phyloP scores from a whole-genome alignment of 2,329 filamentous ascomycete species.

The Dactylellina drechsleri region DNA sequence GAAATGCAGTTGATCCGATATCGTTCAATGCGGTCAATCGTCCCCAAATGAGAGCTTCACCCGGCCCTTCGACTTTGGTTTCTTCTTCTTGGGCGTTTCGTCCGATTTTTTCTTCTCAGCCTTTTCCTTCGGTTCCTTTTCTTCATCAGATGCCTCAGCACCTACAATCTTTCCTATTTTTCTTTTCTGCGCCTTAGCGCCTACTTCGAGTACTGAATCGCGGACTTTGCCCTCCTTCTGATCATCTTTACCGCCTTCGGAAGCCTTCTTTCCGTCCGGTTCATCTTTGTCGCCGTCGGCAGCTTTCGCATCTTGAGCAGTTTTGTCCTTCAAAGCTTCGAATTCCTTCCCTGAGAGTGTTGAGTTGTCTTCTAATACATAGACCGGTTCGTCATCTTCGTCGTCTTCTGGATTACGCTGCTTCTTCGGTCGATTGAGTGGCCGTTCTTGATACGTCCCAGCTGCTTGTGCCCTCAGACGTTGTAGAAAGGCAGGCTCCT shows the following conservation, averaged over 20 bases:
- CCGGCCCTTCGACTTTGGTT: conserved; percentile 59
- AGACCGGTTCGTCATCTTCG: conserved; percentile 79
- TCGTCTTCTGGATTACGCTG: conserved; percentile 71
- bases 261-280: conserved; percentile 55
- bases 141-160: conserved; percentile 24
- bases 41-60: conserved; percentile 56
- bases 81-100: conserved; percentile 41
- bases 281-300: conserved; percentile 55
- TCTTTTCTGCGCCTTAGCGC: conserved; percentile 55
- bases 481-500: conserved; percentile 57
- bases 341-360: conserved; percentile 68
- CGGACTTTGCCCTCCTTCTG: conserved; percentile 55
- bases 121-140: conserved; percentile 6
- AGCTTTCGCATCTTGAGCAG: conserved; percentile 58
- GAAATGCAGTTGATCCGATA: background rate
- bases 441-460: conserved; percentile 66
- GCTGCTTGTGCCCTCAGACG: conserved; percentile 57
- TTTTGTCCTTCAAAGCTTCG: conserved; percentile 61
- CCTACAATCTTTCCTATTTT: conserved; percentile 55
- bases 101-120: conserved; percentile 27
- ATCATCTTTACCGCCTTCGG: conserved; percentile 57
- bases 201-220: conserved; percentile 55
- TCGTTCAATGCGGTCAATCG: conserved; percentile 33
- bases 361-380: conserved; percentile 77
- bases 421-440: conserved; percentile 63